Evolutionary conservation across 805 yeast species (phyloP).

Genomic region (Saturnispora kantuleensis): DNA sequence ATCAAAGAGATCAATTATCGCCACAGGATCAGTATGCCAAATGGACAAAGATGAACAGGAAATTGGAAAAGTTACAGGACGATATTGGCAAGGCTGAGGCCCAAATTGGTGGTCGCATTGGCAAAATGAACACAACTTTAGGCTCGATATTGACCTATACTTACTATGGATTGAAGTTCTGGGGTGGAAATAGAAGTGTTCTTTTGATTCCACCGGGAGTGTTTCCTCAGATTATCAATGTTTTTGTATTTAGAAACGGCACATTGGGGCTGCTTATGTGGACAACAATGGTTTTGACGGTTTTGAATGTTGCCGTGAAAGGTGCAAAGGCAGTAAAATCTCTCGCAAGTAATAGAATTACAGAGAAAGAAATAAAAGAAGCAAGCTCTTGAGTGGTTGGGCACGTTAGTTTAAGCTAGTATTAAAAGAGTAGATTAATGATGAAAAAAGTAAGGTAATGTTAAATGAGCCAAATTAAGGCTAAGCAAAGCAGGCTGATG

Average conservation of each 20-base stretch:
- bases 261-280: slow-evolving; percentile 3
- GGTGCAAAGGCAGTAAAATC: not conserved
- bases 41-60: slow-evolving; percentile 89
- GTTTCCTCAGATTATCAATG: not conserved
- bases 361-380: no score
- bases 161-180: not conserved
- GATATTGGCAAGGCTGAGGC: slow-evolving; percentile 32
- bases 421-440: no score
- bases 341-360: no score
- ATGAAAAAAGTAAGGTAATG: no score
- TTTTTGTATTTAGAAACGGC: slow-evolving; percentile 1
- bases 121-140: no score
- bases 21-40: slow-evolving; percentile 93
- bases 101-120: not conserved
- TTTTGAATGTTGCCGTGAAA: not conserved
- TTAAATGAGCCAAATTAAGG: no score
- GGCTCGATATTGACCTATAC: not conserved
- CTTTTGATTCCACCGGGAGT: not conserved
- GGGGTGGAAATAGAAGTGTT: slow-evolving; percentile 1
- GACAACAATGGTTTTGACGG: not conserved
- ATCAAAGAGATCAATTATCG: slow-evolving; percentile 43
- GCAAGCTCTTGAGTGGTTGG: no score
- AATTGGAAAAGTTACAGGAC: slow-evolving; percentile 44
- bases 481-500: no score
- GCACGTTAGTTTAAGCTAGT: no score